Percentiles rank a stretch among this genome's conserved stretches.
Evolutionary conservation across 148 eudicot species (phyloP).

Genomic region (Nyssa sinensis): DNA sequence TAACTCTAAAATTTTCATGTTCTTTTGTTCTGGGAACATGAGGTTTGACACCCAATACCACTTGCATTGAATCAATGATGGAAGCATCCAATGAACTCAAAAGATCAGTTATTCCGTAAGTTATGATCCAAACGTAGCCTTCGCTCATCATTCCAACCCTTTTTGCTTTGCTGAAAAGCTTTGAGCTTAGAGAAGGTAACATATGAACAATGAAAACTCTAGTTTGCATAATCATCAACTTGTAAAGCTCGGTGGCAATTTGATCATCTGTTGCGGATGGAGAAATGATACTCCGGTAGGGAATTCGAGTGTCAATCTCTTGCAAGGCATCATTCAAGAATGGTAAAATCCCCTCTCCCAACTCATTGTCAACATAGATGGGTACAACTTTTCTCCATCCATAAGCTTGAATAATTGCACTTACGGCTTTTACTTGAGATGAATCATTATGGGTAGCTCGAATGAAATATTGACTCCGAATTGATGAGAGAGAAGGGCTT

Average conservation of each 20-base stretch:
- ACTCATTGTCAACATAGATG: conserved; percentile 33
- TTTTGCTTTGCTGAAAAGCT: conserved; percentile 30
- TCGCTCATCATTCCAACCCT: conserved; percentile 31
- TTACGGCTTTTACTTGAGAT: conserved; percentile 32
- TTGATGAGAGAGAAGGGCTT: conserved; percentile 30
- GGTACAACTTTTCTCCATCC: conserved; percentile 37
- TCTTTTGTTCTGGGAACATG: conserved; percentile 21
- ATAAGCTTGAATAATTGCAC: conserved; percentile 25
- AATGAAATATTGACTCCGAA: conserved; percentile 27
- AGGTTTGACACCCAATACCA: conserved; percentile 26
- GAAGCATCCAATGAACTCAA: conserved; percentile 14
- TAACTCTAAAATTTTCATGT: conserved; percentile 8
- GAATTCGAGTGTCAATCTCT: conserved; percentile 21
- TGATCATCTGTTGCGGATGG: conserved; percentile 30
- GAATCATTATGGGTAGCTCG: conserved; percentile 25
- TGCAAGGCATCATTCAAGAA: conserved; percentile 32
- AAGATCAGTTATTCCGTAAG: conserved; percentile 19
- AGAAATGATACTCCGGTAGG: conserved; percentile 30
- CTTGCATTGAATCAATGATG: conserved; percentile 34
- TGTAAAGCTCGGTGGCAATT: conserved; percentile 28
- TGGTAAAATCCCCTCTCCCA: conserved; percentile 36
- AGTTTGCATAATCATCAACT: conserved; percentile 25
- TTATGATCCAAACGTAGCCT: conserved; percentile 43
- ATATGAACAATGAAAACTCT: conserved; percentile 42
- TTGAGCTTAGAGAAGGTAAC: conserved; percentile 24